Evolutionary conservation across 495 filamentous ascomycete genomes (phyloP), one percentile per base, ranked within the genome.

Genomic region (Aspergillus taichungensis): DNA sequence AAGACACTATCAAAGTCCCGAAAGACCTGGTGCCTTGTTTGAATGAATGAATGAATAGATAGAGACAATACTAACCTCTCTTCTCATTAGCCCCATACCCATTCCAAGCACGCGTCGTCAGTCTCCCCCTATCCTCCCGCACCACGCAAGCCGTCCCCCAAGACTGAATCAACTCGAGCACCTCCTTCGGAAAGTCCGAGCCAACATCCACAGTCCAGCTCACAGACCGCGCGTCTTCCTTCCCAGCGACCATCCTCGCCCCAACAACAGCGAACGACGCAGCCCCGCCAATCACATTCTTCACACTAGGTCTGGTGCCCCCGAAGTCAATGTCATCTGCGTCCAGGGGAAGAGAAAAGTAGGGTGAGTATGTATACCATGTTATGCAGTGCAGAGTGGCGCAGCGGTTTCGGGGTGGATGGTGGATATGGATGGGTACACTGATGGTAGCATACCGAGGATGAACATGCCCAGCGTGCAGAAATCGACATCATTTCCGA

Each of bases 391-490:
- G n/a, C n/a, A n/a, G n/a, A n/a, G n/a, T n/a, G 33, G 14, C 6
- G 13, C 30, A 36, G 33, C 30, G 14, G 34, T 29, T 43, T 1
- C 8, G 38, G 34, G 8, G 8, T 32, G 30, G 18, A 24, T 24
- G 18, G 4, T 24, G 18, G n/a, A n/a, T n/a, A n/a, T n/a, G n/a
- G n/a, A n/a, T n/a, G n/a, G n/a, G n/a, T n/a, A n/a, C 18, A 24
- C 18, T 28, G 35, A 44, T 28, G 35, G 42, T 42, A 57, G 41
- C 62, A 57, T 76, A 94, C 89, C 90, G 45, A 97, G 85, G 39
- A 95, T 95, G 55, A 95, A 90, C 91, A 96, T 95, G 56, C 88
- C 91, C 56, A 97, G 59, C 1, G 90, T 94, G 52, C 83, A 84
- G 56, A 95, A 89, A 47, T 89, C 85, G 39, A 89, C 78, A 28